phyloP scores from a whole-genome alignment of 2,329 filamentous ascomycete genomes.

The Sporothrix inflata region DNA sequence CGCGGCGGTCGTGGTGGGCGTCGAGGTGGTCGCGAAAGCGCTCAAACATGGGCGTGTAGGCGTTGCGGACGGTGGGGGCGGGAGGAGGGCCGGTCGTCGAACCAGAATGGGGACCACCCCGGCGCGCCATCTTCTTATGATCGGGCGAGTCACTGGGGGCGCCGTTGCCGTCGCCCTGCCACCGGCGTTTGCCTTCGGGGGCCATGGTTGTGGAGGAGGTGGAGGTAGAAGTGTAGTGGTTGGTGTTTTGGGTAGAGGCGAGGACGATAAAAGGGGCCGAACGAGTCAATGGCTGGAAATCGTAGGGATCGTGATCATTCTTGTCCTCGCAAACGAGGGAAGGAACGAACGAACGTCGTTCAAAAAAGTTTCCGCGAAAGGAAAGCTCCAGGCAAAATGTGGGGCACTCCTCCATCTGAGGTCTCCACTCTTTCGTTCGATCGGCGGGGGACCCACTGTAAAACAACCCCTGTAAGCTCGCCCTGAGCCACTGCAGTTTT shows the following conservation, averaged over 20 bases:
- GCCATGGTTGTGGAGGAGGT: constrained; percentile 16
- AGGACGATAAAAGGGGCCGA: not conserved
- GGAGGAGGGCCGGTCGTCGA: not conserved
- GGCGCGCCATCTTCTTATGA: constrained; percentile 40
- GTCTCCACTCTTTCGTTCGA: not conserved
- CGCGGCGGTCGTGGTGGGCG: constrained; percentile 89
- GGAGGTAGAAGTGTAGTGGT: not conserved
- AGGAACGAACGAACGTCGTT: constrained; percentile 17
- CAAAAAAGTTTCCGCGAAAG: constrained; percentile 4
- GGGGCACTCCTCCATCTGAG: not conserved
- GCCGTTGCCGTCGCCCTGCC: constrained; percentile 51
- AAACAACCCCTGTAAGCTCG: not conserved
- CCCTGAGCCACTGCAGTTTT: constrained; percentile 9
- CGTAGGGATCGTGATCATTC: too few species aligned
- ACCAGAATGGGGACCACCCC: not conserved
- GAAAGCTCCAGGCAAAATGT: not conserved
- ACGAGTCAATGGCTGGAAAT: not conserved
- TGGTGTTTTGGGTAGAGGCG: too few species aligned
- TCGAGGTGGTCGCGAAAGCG: constrained; percentile 85
- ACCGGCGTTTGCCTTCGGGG: constrained; percentile 52
- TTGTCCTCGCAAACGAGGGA: not conserved
- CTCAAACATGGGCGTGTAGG: constrained; percentile 78
- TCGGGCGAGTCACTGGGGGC: constrained; percentile 6
- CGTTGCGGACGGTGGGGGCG: constrained; percentile 44
- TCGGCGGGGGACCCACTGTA: not conserved